Evolutionary conservation across 495 filamentous ascomycete species (phyloP).

Genomic region (Penicillium manginii): DNA sequence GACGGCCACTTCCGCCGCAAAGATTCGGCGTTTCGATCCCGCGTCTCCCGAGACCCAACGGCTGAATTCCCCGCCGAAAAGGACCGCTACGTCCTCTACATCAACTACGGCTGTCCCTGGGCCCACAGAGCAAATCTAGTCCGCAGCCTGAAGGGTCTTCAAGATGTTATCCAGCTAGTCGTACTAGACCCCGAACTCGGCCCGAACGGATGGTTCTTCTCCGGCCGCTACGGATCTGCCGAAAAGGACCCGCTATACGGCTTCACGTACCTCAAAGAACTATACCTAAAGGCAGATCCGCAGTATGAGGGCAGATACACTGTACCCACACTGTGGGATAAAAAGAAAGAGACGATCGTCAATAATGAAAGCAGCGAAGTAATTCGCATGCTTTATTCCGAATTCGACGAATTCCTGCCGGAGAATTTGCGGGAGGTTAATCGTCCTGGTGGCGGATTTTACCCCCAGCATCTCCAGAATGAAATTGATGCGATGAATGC

Average conservation of each 20-base stretch:
- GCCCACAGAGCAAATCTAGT: conserved; percentile 78
- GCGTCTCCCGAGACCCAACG: conserved; percentile 53
- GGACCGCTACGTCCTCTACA: conserved; percentile 79
- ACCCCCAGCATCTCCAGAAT: conserved; percentile 53
- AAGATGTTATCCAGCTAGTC: conserved; percentile 70
- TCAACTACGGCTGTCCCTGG: conserved; percentile 80
- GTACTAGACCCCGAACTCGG: conserved; percentile 70
- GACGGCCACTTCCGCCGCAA: conserved; percentile 57
- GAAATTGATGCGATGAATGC: conserved; percentile 66
- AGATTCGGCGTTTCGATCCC: conserved; percentile 51
- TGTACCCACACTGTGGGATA: conserved; percentile 81
- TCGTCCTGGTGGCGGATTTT: conserved; percentile 53
- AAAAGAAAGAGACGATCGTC: conserved; percentile 70
- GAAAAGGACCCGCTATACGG: conserved; percentile 65
- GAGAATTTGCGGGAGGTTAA: conserved; percentile 48
- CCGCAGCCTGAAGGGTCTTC: conserved; percentile 77
- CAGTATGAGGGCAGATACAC: conserved; percentile 77
- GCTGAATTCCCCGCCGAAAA: conserved; percentile 73
- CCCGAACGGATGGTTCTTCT: conserved; percentile 74
- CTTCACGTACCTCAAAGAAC: conserved; percentile 64
- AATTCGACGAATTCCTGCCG: conserved; percentile 63
- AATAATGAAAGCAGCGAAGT: conserved; percentile 89
- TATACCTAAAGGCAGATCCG: conserved; percentile 72
- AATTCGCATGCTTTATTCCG: conserved; percentile 66
- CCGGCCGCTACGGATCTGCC: conserved; percentile 58